Evolutionary conservation across 2,329 filamentous ascomycete species (phyloP), one percentile per base, ranked within the genome.

Genomic region (Aureobasidium sp.): DNA sequence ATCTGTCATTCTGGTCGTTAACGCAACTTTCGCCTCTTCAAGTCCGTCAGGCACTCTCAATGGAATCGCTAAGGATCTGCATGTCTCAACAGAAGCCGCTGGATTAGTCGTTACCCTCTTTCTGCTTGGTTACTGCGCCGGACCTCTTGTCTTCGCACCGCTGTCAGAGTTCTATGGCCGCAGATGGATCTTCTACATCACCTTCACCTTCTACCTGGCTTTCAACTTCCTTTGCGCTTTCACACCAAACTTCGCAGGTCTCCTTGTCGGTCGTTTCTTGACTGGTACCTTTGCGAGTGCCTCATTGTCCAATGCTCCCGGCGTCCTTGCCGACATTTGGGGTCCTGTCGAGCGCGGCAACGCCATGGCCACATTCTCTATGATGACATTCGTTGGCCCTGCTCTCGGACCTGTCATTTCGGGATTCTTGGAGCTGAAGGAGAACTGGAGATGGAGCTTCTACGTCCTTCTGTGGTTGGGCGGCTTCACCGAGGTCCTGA

Each of bases 141-240:
- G 84, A 0, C 83, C 83, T 0, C 71, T 87, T 8, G 71, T 87
- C 13, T 87, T 85, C 77, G 86, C 84, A 0, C 87, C 86, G 0
- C 69, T 88, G 3, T 86, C 82, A 45, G 86, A 89, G 69, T 84
- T 87, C 63, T 82, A 81, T 62, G 85, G 86, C 9, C 78, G 86
- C 15, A 75, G 80, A 63, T 75, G 73, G 65, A 77, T 84, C 49
- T 81, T 83, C 65, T 79, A 81, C 68, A 66, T 68, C 55, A 72
- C 72, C 7, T 77, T 74, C 59, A 63, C 66, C 4, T 41, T 65
- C 15, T 78, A 78, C 63, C 69, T 78, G 50, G 76, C 76, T 0
- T 82, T 83, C 67, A 70, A 77, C 42, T 83, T 83, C 63, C 70
- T 82, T 2, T 83, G 81, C 65, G 79, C 81, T 11, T 84, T 82